A percentile compares a stretch with the other conserved stretches of the same genome.
Evolutionary conservation across 192 early-diverging fungal genomes (phyloP).

Genomic region (Fimicolochytrium jonesii): DNA sequence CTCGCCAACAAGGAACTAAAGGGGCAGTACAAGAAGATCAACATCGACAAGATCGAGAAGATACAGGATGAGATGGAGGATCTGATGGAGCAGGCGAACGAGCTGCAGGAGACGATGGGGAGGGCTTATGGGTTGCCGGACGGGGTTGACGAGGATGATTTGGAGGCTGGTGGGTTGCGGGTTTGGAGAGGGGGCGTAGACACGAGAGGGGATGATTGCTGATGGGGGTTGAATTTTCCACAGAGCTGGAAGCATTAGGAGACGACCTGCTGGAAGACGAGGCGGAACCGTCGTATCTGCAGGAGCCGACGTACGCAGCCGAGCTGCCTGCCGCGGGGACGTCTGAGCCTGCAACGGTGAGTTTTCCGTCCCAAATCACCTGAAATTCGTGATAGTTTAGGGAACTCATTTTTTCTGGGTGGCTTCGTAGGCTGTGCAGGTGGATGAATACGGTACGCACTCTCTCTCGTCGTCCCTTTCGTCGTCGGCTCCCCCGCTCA

Average conservation of each 20-base stretch:
- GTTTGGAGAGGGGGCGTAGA: neutral
- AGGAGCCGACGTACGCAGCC: conserved; percentile 48
- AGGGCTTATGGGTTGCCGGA: conserved; percentile 90
- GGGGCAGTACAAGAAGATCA: conserved; percentile 91
- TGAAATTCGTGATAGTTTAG: too few relatives aligned
- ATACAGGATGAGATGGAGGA: conserved; percentile 99
- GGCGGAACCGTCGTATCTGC: conserved; percentile 77
- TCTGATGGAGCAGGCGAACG: conserved; percentile 92
- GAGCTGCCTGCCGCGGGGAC: conserved; percentile 31
- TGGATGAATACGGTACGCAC: too few relatives aligned
- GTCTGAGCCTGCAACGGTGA: conserved; percentile 23
- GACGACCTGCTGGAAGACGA: conserved; percentile 85
- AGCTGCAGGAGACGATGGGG: conserved; percentile 93
- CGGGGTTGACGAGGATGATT: conserved; percentile 92
- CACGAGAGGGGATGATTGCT: neutral
- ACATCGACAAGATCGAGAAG: conserved; percentile 91
- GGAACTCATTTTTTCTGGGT: too few relatives aligned
- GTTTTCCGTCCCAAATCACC: too few relatives aligned
- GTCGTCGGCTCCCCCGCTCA: too few relatives aligned
- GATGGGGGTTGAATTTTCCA: neutral
- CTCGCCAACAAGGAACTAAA: conserved; percentile 92
- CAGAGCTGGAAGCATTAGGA: conserved; percentile 93
- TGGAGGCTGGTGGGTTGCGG: conserved; percentile 74
- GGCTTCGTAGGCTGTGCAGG: too few relatives aligned
- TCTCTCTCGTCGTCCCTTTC: too few relatives aligned